These are phyloP conservation scores for Polyporus arcularius DNA, from an alignment of 768 basidiomycete species.

Conservation along the genomic window DNA sequence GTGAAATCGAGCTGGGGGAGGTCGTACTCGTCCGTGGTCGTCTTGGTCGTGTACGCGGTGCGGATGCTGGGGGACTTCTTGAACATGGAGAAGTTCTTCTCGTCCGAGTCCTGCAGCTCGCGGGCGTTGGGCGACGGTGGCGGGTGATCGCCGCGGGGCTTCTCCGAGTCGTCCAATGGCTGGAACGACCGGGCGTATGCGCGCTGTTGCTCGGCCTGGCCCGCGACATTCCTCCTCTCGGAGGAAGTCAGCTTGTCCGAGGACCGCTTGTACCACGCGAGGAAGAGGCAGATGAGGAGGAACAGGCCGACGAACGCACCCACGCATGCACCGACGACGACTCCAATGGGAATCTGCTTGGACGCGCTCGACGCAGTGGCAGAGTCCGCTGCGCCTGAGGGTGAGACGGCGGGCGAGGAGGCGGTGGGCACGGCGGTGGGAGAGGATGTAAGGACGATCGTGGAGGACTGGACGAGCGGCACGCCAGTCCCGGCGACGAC, in stretches of 20 bases:
- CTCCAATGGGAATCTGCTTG: slow-evolving; percentile 34
- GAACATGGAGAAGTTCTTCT: slow-evolving; percentile 39
- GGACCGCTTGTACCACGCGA: slow-evolving; percentile 59
- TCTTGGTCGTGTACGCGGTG: slow-evolving; percentile 51
- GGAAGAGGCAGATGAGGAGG: slow-evolving; percentile 48
- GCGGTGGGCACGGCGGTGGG: neutral
- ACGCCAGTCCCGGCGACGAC: neutral
- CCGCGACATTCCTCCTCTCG: slow-evolving; percentile 35
- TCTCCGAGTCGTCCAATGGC: slow-evolving; percentile 54
- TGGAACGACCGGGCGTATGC: slow-evolving; percentile 54
- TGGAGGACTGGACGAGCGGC: neutral
- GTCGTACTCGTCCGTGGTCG: slow-evolving; percentile 38
- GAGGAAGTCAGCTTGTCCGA: slow-evolving; percentile 34
- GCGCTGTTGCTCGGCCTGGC: slow-evolving; percentile 43
- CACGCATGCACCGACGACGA: slow-evolving; percentile 65
- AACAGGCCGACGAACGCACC: slow-evolving; percentile 57
- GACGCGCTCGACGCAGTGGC: slow-evolving; percentile 3
- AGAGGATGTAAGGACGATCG: neutral
- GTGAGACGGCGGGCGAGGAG: neutral
- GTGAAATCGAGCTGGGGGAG: slow-evolving; percentile 45
- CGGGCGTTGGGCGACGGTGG: slow-evolving; percentile 11
- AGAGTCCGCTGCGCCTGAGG: neutral
- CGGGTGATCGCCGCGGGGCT: slow-evolving; percentile 44
- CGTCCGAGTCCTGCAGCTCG: slow-evolving; percentile 24
- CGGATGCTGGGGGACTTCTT: slow-evolving; percentile 60